Evolutionary conservation across 2,329 filamentous ascomycete species (phyloP).

Genomic region (Paraphaeosphaeria minitans): DNA sequence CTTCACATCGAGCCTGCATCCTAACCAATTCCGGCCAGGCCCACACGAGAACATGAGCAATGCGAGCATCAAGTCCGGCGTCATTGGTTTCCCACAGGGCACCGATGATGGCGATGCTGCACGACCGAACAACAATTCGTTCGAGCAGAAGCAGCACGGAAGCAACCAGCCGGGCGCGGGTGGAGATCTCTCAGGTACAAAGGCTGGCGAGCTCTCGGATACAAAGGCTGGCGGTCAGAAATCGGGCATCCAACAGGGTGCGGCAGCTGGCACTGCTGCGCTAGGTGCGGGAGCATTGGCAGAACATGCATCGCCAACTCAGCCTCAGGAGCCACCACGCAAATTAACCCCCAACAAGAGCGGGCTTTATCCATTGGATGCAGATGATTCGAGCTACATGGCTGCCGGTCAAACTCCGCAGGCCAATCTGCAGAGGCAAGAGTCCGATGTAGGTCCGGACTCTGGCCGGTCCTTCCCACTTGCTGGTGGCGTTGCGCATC

Average conservation of each 20-base stretch:
- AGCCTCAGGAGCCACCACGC: conserved; percentile 3
- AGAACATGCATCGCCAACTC: conserved; percentile 12
- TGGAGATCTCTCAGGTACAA: conserved; percentile 13
- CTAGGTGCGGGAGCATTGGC: conserved; percentile 12
- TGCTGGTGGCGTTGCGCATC: conserved; percentile 35
- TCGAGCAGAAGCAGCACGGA: conserved; percentile 16
- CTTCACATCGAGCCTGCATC: conserved; percentile 20
- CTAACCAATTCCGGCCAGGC: conserved; percentile 19
- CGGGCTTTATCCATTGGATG: too few species aligned
- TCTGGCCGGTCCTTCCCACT: conserved; percentile 45
- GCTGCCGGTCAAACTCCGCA: conserved; percentile 21
- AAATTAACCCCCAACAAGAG: too few species aligned
- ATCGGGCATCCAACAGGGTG: conserved; percentile 6
- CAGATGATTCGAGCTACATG: conserved; percentile 7
- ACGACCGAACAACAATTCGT: conserved; percentile 20
- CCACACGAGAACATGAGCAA: conserved; percentile 31
- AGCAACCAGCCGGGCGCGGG: conserved; percentile 25
- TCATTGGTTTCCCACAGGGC: conserved; percentile 41
- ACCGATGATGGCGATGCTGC: conserved; percentile 32
- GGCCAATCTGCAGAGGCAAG: conserved; percentile 14
- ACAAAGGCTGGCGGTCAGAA: conserved; percentile 1
- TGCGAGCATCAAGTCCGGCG: conserved; percentile 49
- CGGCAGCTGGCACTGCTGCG: conserved; percentile 11
- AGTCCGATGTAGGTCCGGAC: neutral
- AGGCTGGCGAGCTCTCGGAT: conserved; percentile 1